Percentiles rank a stretch among this genome's conserved stretches.
Evolutionary conservation across 2,329 filamentous ascomycete species (phyloP).

Genomic region (Penicillium verrucosum): DNA sequence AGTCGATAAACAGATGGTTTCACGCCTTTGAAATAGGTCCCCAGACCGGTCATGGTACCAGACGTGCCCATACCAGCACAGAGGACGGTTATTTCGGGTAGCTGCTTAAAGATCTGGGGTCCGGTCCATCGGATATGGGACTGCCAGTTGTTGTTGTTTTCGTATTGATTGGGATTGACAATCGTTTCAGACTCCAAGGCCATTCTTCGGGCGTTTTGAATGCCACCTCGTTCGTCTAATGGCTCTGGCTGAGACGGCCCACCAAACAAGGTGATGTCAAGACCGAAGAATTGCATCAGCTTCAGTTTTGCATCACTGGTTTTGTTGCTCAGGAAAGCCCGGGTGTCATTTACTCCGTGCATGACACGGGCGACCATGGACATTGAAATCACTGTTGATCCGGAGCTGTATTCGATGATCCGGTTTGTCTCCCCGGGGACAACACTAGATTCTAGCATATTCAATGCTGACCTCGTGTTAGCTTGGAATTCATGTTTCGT

Average conservation of each 20-base stretch:
- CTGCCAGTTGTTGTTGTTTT: constrained; percentile 46
- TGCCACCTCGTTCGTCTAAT: constrained; percentile 52
- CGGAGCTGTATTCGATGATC: constrained; percentile 60
- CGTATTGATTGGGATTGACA: constrained; percentile 57
- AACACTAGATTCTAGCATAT: constrained; percentile 48
- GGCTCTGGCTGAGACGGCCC: constrained; percentile 59
- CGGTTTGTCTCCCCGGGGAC: constrained; percentile 48
- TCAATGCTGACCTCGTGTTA: constrained; percentile 42
- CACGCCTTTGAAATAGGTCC: constrained; percentile 48
- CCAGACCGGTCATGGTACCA: constrained; percentile 51
- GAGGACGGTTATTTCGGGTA: constrained; percentile 56
- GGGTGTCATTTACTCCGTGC: constrained; percentile 51
- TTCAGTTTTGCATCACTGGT: constrained; percentile 53
- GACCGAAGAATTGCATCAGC: constrained; percentile 59
- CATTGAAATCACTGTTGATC: constrained; percentile 62
- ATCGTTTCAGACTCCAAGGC: constrained; percentile 44
- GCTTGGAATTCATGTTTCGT: neutral
- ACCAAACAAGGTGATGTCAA: constrained; percentile 57
- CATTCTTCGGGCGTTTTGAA: constrained; percentile 47
- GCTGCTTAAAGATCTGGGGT: constrained; percentile 55
- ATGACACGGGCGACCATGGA: constrained; percentile 53
- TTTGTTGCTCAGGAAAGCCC: constrained; percentile 59
- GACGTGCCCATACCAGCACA: constrained; percentile 59
- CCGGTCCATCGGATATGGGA: constrained; percentile 59
- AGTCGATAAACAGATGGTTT: constrained; percentile 42